Evolutionary conservation across 495 filamentous ascomycete species (phyloP).

Genomic region (Penicillium alfredii): DNA sequence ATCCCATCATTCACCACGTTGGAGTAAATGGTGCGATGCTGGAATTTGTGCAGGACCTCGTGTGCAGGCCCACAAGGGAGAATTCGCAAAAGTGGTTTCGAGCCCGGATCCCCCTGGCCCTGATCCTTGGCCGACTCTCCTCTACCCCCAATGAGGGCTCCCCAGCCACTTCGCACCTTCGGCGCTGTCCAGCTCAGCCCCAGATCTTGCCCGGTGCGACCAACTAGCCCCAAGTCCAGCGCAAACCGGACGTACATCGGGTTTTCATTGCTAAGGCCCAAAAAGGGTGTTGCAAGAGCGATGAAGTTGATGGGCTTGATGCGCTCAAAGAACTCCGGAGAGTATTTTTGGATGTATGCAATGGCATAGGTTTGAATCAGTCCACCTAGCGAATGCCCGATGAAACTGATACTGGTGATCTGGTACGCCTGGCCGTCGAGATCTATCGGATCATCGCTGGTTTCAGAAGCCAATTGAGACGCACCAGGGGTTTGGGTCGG

Average conservation of each 20-base stretch:
- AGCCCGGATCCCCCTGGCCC: conserved; percentile 61
- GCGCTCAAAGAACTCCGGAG: conserved; percentile 79
- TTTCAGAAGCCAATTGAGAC: conserved; percentile 3
- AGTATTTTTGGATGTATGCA: conserved; percentile 95
- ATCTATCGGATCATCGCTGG: conserved; percentile 9
- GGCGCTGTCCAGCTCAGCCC: conserved; percentile 92
- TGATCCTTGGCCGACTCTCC: conserved; percentile 61
- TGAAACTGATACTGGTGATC: conserved; percentile 92
- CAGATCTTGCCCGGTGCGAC: conserved; percentile 88
- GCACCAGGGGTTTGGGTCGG: conserved; percentile 7
- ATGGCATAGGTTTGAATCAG: conserved; percentile 92
- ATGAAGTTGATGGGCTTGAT: conserved; percentile 93
- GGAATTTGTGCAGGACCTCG: conserved; percentile 75
- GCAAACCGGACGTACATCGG: conserved; percentile 96
- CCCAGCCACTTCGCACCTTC: conserved; percentile 80
- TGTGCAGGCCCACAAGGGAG: conserved; percentile 91
- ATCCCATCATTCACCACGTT: conserved; percentile 99
- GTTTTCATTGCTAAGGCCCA: conserved; percentile 95
- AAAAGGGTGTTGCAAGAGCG: conserved; percentile 79
- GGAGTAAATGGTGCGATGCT: conserved; percentile 88
- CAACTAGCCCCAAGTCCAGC: conserved; percentile 90
- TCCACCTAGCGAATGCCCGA: conserved; percentile 89
- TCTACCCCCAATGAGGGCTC: conserved; percentile 72
- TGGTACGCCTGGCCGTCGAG: conserved; percentile 60
- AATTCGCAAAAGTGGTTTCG: conserved; percentile 87